phyloP scores from a whole-genome alignment of 805 yeast species.

The Teunomyces panamensis region DNA sequence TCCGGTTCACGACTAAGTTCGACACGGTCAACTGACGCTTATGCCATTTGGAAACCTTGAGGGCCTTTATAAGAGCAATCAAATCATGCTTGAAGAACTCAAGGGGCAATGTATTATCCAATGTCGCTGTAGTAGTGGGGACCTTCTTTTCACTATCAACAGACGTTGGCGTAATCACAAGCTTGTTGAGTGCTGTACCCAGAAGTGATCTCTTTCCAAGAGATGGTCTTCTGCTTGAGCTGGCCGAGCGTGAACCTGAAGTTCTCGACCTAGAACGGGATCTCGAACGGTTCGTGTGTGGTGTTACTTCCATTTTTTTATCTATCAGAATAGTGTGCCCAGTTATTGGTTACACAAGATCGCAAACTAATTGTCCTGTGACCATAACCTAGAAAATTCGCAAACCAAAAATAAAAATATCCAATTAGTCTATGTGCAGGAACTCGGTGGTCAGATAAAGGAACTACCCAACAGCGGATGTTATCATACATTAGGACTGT shows the following conservation, averaged over 20 bases:
- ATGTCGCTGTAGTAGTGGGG: conserved; percentile 52
- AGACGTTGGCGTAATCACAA: conserved; percentile 25
- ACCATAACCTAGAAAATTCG: not conserved
- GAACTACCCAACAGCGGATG: too few species aligned
- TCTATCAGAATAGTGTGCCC: not conserved
- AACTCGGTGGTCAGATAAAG: too few species aligned
- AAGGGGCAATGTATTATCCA: conserved; percentile 77
- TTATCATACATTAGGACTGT: too few species aligned
- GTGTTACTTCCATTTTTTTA: conserved; percentile 13
- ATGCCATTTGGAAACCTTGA: conserved; percentile 81
- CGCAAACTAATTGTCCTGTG: conserved; percentile 3
- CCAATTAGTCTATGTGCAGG: too few species aligned
- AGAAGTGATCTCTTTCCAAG: conserved; percentile 35
- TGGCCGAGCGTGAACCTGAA: conserved; percentile 31
- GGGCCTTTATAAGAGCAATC: conserved; percentile 55
- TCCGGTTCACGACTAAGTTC: conserved; percentile 56
- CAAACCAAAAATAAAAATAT: too few species aligned
- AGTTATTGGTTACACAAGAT: not conserved
- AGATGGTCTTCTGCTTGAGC: conserved; percentile 34
- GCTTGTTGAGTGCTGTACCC: conserved; percentile 27
- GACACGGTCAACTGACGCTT: conserved; percentile 41
- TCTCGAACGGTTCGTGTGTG: conserved; percentile 25
- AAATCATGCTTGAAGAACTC: conserved; percentile 85
- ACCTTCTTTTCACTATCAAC: conserved; percentile 32
- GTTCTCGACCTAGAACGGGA: conserved; percentile 38